Evolutionary conservation across 495 filamentous ascomycete species (phyloP), one percentile per base, ranked within the genome.

Genomic region (Acidiella bohemica): DNA sequence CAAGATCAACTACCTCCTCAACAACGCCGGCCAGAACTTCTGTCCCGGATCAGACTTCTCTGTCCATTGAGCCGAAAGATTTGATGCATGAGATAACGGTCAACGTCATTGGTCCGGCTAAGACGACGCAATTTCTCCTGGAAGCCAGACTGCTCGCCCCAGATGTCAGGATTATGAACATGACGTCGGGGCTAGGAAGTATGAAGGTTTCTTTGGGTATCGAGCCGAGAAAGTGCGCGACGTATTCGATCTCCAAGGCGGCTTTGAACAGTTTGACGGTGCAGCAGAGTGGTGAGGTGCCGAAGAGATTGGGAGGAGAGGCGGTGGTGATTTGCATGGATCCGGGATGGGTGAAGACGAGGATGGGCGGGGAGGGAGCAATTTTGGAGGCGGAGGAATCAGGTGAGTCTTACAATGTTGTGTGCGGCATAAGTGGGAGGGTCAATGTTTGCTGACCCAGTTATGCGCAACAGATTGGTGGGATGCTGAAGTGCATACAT

Each of bases 41-140:
- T n/a, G 38, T 29, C 26, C 53, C 41, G n/a, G 35, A 41, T 23
- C 58, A 67, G 40, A 62, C 49, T 18, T 52, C 52, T n/a, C 41
- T 65, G 5, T 47, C 37, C 2, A 54, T 70, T 2, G 53, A 52
- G 7, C 49, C 58, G 1, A 59, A 59, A 3, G 50, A 56, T 12
- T 35, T 70, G 9, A 14, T 14, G 1, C 13, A 42, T 4, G 16
- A 48, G n/a, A 49, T 67, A 18, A 43, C 32, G 22, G 41, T 56
- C 49, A 67, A 67, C 40, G 63, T 66, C 10, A 21, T 66, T 30
- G 64, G 63, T 13, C 63, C 63, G 1, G 61, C 63, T 1, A 59
- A 61, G 46, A 36, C 46, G n/a, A 49, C 58, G 0, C 49, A 61
- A 49, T 50, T 48, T 2, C 41, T 62, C 11, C 49, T 62, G 7